A percentile compares a stretch with the other conserved stretches of the same genome.
phyloP scores from a whole-genome alignment of 140 eudicot genomes.

The Oenanthe javanica region DNA sequence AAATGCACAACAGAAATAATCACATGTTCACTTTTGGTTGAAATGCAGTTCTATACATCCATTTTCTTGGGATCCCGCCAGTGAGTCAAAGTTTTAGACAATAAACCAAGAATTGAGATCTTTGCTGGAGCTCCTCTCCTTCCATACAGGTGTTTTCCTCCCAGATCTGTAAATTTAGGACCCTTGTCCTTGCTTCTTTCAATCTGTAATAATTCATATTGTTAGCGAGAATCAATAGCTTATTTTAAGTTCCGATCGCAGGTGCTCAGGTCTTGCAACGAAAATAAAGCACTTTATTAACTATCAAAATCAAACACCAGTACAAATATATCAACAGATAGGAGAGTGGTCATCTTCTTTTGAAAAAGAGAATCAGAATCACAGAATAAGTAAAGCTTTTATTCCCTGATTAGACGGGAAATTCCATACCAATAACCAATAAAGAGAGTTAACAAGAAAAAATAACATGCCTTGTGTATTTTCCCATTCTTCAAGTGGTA shows the following conservation, averaged over 20 bases:
- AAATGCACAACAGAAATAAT: constrained; percentile 22
- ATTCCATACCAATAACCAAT: not conserved
- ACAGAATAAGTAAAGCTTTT: not conserved
- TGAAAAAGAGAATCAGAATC: not conserved
- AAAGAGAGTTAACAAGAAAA: not conserved
- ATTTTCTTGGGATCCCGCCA: constrained; percentile 90
- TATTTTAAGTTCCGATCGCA: not conserved
- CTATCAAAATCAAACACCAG: not conserved
- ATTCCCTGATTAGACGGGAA: not conserved
- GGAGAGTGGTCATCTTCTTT: not conserved
- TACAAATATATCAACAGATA: not conserved
- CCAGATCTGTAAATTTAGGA: constrained; percentile 80
- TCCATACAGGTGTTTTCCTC: constrained; percentile 75
- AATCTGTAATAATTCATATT: constrained; percentile 33
- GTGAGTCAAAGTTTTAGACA: constrained; percentile 58
- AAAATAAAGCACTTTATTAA: not conserved
- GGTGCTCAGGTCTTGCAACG: not conserved
- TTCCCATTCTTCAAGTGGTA: constrained; percentile 91
- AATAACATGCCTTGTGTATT: constrained; percentile 56
- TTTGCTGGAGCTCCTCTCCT: constrained; percentile 55
- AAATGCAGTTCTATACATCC: constrained; percentile 43
- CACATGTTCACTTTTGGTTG: constrained; percentile 2
- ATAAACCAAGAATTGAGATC: constrained; percentile 50
- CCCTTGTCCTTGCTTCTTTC: constrained; percentile 80
- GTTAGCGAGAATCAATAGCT: not conserved